Percentiles rank a stretch among this genome's conserved stretches.
phyloP scores from a whole-genome alignment of 2,329 filamentous ascomycete genomes.

The Decorospora gaudefroyi region DNA sequence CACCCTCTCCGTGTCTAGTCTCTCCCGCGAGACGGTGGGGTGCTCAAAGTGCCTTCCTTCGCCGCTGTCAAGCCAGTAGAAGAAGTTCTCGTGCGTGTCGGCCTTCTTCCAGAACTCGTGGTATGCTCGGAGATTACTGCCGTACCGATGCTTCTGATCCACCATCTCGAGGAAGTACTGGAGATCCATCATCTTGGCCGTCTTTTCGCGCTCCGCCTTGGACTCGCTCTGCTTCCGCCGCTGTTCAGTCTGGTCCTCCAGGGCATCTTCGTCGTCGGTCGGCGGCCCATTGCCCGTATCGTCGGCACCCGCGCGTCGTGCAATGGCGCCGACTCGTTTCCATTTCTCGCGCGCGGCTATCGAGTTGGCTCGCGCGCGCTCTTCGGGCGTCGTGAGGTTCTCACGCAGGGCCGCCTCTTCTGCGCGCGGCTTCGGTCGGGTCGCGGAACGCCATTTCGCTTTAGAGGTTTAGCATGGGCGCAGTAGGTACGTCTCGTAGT shows the following conservation, averaged over 20 bases:
- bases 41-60: constrained; percentile 73
- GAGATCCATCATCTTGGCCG: constrained; percentile 78
- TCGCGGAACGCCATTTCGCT: constrained; percentile 60
- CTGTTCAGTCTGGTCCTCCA: constrained; percentile 42
- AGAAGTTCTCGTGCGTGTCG: constrained; percentile 83
- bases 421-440: constrained; percentile 50
- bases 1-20: constrained; percentile 77
- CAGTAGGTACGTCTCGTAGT: constrained; percentile 12
- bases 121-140: constrained; percentile 78
- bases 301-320: constrained; percentile 72
- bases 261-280: constrained; percentile 49
- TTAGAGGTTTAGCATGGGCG: constrained; percentile 35
- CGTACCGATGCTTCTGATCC: constrained; percentile 84
- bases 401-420: constrained; percentile 36
- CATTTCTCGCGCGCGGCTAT: constrained; percentile 68
- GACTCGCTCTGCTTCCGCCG: constrained; percentile 52
- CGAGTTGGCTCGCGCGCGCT: constrained; percentile 36
- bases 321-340: constrained; percentile 73
- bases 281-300: constrained; percentile 57
- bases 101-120: constrained; percentile 81
- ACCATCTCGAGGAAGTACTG: constrained; percentile 88
- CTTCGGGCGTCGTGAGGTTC: constrained; percentile 27
- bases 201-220: constrained; percentile 63
- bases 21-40: constrained; percentile 71
- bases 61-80: constrained; percentile 89